These are phyloP conservation scores for Ettlia oleoabundans DNA, from an alignment of 139 green algal species.

Conservation along the genomic window DNA sequence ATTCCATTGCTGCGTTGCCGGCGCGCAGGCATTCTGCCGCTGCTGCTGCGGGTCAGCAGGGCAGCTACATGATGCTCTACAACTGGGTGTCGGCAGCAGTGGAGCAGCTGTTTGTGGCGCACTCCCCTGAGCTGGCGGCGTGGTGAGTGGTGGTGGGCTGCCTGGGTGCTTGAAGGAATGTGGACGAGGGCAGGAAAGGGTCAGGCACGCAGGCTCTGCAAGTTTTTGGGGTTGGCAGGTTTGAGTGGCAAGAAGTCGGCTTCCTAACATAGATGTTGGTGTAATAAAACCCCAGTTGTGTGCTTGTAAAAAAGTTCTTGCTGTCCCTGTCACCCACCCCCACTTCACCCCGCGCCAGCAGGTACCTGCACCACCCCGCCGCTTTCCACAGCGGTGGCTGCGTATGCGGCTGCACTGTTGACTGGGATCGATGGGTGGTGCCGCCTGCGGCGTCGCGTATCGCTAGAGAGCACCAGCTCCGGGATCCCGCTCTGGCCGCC, in stretches of 20 bases:
- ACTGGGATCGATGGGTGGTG: slow-evolving; percentile 32
- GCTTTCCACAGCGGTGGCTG: slow-evolving; percentile 3
- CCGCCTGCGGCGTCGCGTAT: not conserved
- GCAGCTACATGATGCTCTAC: slow-evolving; percentile 40
- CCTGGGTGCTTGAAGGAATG: not conserved
- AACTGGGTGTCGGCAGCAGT: not conserved
- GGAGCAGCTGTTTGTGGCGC: slow-evolving; percentile 31
- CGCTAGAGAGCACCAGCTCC: slow-evolving; percentile 1
- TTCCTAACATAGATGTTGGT: too few species aligned
- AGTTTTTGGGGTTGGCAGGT: too few species aligned
- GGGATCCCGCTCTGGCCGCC: not conserved
- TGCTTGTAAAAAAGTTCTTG: too few species aligned
- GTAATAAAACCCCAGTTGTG: too few species aligned
- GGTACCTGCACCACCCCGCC: slow-evolving; percentile 20
- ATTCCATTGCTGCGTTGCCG: not conserved
- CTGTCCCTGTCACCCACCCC: too few species aligned
- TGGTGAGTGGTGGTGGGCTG: slow-evolving; percentile 26
- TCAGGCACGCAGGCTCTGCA: too few species aligned
- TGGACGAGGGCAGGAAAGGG: not conserved
- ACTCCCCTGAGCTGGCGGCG: slow-evolving; percentile 5
- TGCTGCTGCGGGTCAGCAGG: not conserved
- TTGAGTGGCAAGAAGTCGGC: too few species aligned
- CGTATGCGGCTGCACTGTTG: not conserved
- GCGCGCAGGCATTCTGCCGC: not conserved
- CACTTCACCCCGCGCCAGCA: too few species aligned